Base-by-base conservation (phyloP, 2,329 filamentous ascomycete genomes). In the Periglandula ipomoeae region DNA sequence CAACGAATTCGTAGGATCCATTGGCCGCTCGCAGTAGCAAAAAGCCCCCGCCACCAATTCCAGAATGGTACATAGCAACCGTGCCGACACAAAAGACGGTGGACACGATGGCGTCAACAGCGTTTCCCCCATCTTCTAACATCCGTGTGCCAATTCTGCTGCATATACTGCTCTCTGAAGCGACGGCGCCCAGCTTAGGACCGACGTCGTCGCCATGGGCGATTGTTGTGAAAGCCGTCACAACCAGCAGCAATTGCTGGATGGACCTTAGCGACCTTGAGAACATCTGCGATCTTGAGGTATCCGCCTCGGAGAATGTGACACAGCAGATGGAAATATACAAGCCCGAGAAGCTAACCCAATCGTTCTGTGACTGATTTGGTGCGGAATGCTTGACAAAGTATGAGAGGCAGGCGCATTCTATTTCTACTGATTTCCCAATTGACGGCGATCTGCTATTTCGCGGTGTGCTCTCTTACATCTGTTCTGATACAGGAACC, bases 11-110 rank as follows among this genome's bases (percentile, higher is more conserved):
- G 59, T 88, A 91, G 8, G 69, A 68, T 5, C 84, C 84, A 53
- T 85, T 76, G 5, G 75, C 65, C 2, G 73, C 68, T 52, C 83
- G 75, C n/a, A 90, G 74, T 2, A 89, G 71, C 75, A 86, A 79
- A 65, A 93, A 93, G 1, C 88, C 87, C 13, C 87, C 87, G 3
- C 88, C 87, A 5, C 84, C 85, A 49, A 91, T 79, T 4, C 87
- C 87, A 55, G 67, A 71, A 58, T 85, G 82, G 53, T 84, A 82
- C 79, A 84, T 83, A 41, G 70, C 78, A 34, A 81, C 68, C 2
- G 78, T 75, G 3, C 82, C 82, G 6, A 85, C 72, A 50, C 82
- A 86, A 46, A 85, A 71, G 20, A 78, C 74, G 0, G 82, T 83
- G 10, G 76, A 80, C 23, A 85, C 77, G 51, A 84, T 65, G 5